phyloP scores from a whole-genome alignment of 371 early-diverging fungal genomes.

The Mucor circinelloides region DNA sequence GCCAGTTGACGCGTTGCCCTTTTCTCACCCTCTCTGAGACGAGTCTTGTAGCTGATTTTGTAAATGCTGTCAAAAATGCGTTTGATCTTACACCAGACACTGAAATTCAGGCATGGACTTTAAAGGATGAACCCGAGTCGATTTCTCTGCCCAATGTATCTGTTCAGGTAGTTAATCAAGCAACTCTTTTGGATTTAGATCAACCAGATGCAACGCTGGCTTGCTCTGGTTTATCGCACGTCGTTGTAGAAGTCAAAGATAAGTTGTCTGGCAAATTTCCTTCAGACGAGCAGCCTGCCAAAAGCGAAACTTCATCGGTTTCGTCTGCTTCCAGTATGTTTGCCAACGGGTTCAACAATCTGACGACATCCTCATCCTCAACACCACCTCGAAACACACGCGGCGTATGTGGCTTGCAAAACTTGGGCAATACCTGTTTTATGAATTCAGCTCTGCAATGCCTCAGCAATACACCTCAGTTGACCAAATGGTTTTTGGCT shows the following conservation, averaged over 20 bases:
- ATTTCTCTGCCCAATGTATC: background rate
- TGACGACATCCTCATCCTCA: slow-evolving; percentile 16
- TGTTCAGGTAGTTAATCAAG: background rate
- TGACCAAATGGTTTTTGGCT: slow-evolving; percentile 67
- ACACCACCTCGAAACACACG: slow-evolving; percentile 8
- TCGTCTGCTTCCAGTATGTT: slow-evolving; percentile 27
- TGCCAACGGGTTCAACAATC: slow-evolving; percentile 25
- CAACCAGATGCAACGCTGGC: background rate
- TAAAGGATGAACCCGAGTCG: slow-evolving; percentile 5
- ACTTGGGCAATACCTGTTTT: slow-evolving; percentile 91
- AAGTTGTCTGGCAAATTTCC: slow-evolving; percentile 2
- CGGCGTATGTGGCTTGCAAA: slow-evolving; percentile 71
- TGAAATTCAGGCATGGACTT: slow-evolving; percentile 22
- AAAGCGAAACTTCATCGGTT: slow-evolving; percentile 22
- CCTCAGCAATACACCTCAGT: slow-evolving; percentile 64
- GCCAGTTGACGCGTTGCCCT: slow-evolving; percentile 5
- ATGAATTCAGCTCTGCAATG: slow-evolving; percentile 89
- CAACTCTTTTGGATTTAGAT: background rate
- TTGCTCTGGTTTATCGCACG: slow-evolving; percentile 1
- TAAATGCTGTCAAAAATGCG: slow-evolving; percentile 8
- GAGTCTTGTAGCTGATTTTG: background rate
- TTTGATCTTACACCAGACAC: slow-evolving; percentile 13
- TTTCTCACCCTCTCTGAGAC: slow-evolving; percentile 15
- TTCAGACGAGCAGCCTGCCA: slow-evolving; percentile 1
- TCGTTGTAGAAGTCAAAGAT: slow-evolving; percentile 17